These are phyloP conservation scores for Scheffersomyces illinoinensis DNA, from an alignment of 1,139 yeast species.

Conservation along the genomic window DNA sequence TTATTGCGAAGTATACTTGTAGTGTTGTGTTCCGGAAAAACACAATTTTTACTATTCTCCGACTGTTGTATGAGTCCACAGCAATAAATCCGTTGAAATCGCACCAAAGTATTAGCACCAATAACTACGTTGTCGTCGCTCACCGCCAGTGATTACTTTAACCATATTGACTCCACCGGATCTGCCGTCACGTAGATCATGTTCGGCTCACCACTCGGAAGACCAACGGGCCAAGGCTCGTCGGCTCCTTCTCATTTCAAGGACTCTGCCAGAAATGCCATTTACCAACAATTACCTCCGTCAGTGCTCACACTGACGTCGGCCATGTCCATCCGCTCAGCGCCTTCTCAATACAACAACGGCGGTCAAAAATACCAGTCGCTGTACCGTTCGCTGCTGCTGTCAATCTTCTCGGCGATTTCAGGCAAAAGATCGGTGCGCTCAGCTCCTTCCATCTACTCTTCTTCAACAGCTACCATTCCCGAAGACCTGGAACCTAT, in stretches of 20 bases:
- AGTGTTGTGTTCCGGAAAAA: background rate
- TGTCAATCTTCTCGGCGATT: slow-evolving; percentile 32
- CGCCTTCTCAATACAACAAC: slow-evolving; percentile 28
- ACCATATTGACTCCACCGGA: background rate
- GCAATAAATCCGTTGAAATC: background rate
- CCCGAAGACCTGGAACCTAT: slow-evolving; percentile 50
- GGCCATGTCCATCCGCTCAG: slow-evolving; percentile 32
- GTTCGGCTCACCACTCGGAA: slow-evolving; percentile 43
- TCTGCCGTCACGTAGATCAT: slow-evolving; percentile 14
- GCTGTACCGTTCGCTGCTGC: slow-evolving; percentile 30
- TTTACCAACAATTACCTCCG: slow-evolving; percentile 45
- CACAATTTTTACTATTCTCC: background rate
- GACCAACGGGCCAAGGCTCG: slow-evolving; percentile 27
- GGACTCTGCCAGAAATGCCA: slow-evolving; percentile 48
- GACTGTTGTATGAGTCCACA: background rate
- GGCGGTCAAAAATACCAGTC: slow-evolving; percentile 16
- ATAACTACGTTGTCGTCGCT: background rate
- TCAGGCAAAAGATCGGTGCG: slow-evolving; percentile 39
- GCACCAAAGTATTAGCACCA: background rate
- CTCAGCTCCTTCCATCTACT: slow-evolving; percentile 46
- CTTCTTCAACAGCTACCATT: slow-evolving; percentile 46
- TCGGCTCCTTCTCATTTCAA: slow-evolving; percentile 46
- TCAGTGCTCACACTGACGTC: slow-evolving; percentile 23
- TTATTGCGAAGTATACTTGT: background rate
- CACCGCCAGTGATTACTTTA: background rate